These are phyloP conservation scores for Phyllosticta citriasiana DNA, from an alignment of 2,329 filamentous ascomycete species.

Conservation along the genomic window DNA sequence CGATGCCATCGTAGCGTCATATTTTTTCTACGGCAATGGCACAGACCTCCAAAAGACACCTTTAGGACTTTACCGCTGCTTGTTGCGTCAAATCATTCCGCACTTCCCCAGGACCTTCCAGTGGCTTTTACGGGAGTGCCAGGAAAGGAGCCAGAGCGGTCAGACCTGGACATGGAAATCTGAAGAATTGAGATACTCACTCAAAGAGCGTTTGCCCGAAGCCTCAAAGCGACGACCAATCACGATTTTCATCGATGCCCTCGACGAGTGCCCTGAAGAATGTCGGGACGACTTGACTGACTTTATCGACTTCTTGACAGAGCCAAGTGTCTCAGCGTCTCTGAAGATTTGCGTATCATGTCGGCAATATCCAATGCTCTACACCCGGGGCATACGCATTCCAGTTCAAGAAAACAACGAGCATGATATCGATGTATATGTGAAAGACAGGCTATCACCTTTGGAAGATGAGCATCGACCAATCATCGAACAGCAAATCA, in stretches of 20 bases:
- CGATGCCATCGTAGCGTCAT: not conserved
- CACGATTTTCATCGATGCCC: not conserved
- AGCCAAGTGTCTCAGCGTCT: not conserved
- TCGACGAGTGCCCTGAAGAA: not conserved
- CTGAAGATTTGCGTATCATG: not conserved
- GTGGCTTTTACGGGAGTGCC: too few relatives aligned
- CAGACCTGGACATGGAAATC: not conserved
- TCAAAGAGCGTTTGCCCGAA: not conserved
- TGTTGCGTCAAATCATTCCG: not conserved
- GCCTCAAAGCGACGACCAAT: not conserved
- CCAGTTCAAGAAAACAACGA: not conserved
- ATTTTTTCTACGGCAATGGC: not conserved
- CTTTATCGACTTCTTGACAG: too few relatives aligned
- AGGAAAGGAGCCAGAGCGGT: too few relatives aligned
- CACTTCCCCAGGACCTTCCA: not conserved
- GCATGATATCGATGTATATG: not conserved
- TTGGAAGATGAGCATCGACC: not conserved
- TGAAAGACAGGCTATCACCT: not conserved
- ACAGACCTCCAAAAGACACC: not conserved
- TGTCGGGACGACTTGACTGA: too few relatives aligned
- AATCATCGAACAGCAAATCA: not conserved
- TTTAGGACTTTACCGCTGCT: not conserved
- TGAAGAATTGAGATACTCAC: not conserved
- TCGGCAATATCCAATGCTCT: not conserved
- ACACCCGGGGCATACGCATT: not conserved